These are phyloP conservation scores for Nidula niveotomentosa DNA, from an alignment of 1,284 basidiomycete species.

Conservation along the genomic window DNA sequence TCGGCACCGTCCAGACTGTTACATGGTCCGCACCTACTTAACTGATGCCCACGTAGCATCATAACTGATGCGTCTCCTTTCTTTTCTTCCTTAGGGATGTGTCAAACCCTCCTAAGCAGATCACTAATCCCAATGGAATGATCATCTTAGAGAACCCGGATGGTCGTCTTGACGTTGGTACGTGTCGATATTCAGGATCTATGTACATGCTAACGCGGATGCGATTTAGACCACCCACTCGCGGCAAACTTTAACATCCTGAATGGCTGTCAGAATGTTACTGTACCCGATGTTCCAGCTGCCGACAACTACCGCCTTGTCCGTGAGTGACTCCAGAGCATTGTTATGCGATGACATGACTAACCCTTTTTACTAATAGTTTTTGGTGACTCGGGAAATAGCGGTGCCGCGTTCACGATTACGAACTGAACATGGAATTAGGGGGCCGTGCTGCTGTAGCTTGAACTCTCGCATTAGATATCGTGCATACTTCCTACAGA, in stretches of 20 bases:
- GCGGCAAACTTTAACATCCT: conserved; percentile 32
- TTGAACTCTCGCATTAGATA: too few species aligned
- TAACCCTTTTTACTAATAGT: conserved; percentile 24
- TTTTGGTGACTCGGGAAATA: conserved; percentile 52
- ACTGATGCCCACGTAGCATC: too few species aligned
- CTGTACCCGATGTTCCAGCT: conserved; percentile 31
- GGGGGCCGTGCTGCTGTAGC: too few species aligned
- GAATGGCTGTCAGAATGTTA: conserved; percentile 32
- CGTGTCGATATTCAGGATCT: too few species aligned
- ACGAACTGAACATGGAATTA: too few species aligned
- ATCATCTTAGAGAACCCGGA: conserved; percentile 34
- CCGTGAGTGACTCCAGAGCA: conserved; percentile 27
- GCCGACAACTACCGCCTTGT: conserved; percentile 43
- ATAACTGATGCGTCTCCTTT: conserved; percentile 2
- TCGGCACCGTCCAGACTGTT: conserved; percentile 37
- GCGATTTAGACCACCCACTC: too few species aligned
- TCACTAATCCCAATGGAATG: conserved; percentile 40
- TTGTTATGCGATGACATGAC: neutral
- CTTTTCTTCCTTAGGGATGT: conserved; percentile 30
- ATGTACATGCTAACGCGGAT: too few species aligned
- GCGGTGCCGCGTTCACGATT: too few species aligned
- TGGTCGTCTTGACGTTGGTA: too few species aligned
- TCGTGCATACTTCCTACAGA: too few species aligned
- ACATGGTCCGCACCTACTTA: conserved; percentile 27
- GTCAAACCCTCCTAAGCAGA: conserved; percentile 33